Conservation (phyloP, 78 protist species). For the Dictyostelium discoideum region DNA sequence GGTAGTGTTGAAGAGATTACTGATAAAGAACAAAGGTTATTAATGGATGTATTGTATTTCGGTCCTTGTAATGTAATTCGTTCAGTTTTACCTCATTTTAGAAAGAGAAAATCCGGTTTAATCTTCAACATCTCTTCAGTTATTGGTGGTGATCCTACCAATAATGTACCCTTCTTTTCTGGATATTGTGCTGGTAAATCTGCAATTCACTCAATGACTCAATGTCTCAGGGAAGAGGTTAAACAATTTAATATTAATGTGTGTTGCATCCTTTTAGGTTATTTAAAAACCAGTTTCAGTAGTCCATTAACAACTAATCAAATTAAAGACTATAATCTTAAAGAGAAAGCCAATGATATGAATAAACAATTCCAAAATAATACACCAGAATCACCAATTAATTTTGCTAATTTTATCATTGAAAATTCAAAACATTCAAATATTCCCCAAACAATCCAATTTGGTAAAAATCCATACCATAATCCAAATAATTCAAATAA, state of each 20-base stretch:
- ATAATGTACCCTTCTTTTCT: neutral
- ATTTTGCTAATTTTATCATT: neutral
- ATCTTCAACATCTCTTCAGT: conserved; percentile 2
- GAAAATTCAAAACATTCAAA: neutral
- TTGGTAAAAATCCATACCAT: conserved; percentile 10
- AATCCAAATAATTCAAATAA: too few relatives aligned
- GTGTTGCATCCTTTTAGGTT: neutral
- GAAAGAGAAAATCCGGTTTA: neutral
- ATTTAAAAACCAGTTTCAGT: neutral
- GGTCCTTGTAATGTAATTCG: conserved; percentile 14
- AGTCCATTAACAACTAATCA: neutral
- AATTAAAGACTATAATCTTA: neutral
- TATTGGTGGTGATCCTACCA: neutral
- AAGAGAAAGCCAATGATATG: neutral
- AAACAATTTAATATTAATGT: neutral
- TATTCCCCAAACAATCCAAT: neutral
- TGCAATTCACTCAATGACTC: neutral
- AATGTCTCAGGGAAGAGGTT: neutral
- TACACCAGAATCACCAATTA: neutral
- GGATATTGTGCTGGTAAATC: neutral
- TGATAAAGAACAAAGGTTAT: neutral
- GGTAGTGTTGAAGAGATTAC: conserved; percentile 37
- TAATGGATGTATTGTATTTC: conserved; percentile 36
- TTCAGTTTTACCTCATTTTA: conserved; percentile 20
- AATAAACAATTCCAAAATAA: neutral